Percentiles rank a stretch among this genome's conserved stretches.
Evolutionary conservation across 1,139 yeast genomes (phyloP).

Genomic region (Scheffersomyces parashehatae): DNA sequence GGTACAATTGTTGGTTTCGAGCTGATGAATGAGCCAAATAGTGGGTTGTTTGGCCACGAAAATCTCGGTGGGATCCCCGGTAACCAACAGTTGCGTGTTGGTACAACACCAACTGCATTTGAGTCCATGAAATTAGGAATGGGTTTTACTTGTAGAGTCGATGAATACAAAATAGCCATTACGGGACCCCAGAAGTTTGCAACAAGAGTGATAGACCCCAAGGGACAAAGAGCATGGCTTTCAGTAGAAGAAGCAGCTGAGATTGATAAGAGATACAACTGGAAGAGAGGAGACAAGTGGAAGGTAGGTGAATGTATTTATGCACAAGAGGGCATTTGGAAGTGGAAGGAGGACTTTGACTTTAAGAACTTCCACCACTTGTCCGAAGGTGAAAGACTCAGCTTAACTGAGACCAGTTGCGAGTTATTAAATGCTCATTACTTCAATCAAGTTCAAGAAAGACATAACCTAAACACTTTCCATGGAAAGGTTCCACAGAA

Average conservation of each 20-base stretch:
- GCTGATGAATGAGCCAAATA: slow-evolving; percentile 83
- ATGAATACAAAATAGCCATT: slow-evolving; percentile 62
- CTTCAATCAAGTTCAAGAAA: slow-evolving; percentile 22
- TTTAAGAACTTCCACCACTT: slow-evolving; percentile 18
- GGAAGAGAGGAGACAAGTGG: slow-evolving; percentile 69
- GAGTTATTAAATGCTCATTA: slow-evolving; percentile 1
- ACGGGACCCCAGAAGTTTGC: slow-evolving; percentile 75
- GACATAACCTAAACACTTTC: slow-evolving; percentile 19
- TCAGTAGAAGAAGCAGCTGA: slow-evolving; percentile 32
- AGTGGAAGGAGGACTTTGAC: slow-evolving; percentile 35
- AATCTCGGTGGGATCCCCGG: slow-evolving; percentile 51
- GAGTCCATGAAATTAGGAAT: slow-evolving; percentile 66
- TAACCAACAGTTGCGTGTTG: slow-evolving; percentile 58
- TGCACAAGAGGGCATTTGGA: slow-evolving; percentile 79
- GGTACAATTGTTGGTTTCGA: slow-evolving; percentile 74
- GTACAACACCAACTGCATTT: slow-evolving; percentile 67
- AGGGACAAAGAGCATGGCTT: slow-evolving; percentile 72
- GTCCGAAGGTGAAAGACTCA: slow-evolving; percentile 31
- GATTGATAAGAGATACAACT: slow-evolving; percentile 66
- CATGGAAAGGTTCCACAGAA: slow-evolving; percentile 23
- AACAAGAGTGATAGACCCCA: slow-evolving; percentile 58
- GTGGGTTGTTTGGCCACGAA: slow-evolving; percentile 59
- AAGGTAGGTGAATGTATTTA: slow-evolving; percentile 73
- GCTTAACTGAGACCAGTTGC: slow-evolving; percentile 22
- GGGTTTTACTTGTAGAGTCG: slow-evolving; percentile 69